A percentile compares a stretch with the other conserved stretches of the same genome.
Evolutionary conservation across 164 flowering plant species (phyloP).

Genomic region (Umbellularia californica): DNA sequence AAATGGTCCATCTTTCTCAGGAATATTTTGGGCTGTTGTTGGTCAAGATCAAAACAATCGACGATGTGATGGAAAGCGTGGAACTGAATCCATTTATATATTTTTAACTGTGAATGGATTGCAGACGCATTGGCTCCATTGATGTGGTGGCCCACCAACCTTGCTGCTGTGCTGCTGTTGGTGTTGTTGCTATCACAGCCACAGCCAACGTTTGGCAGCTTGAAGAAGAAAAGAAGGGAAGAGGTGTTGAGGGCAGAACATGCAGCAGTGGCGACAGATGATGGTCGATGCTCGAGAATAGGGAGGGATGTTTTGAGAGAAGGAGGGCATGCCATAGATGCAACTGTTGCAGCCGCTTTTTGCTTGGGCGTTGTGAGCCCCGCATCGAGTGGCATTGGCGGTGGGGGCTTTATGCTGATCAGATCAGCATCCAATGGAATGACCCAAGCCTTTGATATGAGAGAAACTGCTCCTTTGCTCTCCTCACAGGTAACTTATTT

Average conservation of each 20-base stretch:
- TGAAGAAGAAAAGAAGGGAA: slow-evolving; percentile 17
- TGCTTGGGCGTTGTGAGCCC: slow-evolving; percentile 71
- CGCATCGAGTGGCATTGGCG: slow-evolving; percentile 72
- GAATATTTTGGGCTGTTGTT: no score
- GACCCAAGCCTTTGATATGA: slow-evolving; percentile 49
- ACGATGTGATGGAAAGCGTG: no score
- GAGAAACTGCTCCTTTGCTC: slow-evolving; percentile 59
- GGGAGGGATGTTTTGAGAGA: slow-evolving; percentile 42
- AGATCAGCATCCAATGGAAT: slow-evolving; percentile 33
- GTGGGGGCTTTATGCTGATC: slow-evolving; percentile 58
- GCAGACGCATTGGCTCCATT: neutral
- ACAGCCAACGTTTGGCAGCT: neutral
- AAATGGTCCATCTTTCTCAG: no score
- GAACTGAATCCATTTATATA: no score
- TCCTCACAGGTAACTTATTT: slow-evolving; percentile 44
- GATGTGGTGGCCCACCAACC: slow-evolving; percentile 5
- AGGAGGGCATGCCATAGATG: slow-evolving; percentile 72
- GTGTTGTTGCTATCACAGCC: neutral
- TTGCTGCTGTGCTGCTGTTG: slow-evolving; percentile 2
- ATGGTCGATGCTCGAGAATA: slow-evolving; percentile 51
- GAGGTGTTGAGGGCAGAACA: slow-evolving; percentile 17
- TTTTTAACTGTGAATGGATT: no score
- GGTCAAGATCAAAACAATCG: no score
- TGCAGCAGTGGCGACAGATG: slow-evolving; percentile 62
- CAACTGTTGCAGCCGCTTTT: slow-evolving; percentile 54